Conservation (phyloP, 1,139 yeast genomes). For the Candida glucosophila region DNA sequence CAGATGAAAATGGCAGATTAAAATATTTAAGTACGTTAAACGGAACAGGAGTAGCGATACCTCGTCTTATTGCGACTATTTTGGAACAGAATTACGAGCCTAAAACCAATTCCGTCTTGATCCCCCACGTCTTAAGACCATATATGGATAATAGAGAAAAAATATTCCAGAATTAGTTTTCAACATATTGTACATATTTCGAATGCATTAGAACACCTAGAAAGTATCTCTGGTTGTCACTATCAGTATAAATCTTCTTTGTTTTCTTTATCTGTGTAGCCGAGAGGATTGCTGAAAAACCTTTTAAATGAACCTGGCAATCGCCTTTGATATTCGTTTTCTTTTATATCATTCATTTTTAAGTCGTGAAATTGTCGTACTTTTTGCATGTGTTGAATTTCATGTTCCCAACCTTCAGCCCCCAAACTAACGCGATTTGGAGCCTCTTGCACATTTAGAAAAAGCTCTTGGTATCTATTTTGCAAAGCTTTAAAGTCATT, state of each 20-base stretch:
- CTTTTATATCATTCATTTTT: not conserved
- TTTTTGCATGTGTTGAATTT: no score
- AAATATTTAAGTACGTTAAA: conserved; percentile 75
- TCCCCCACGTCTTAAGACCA: conserved; percentile 63
- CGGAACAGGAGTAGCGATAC: conserved; percentile 95
- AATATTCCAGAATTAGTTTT: conserved; percentile 13
- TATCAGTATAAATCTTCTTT: no score
- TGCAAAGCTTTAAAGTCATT: conserved; percentile 15
- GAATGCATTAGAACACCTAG: no score
- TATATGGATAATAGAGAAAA: conserved; percentile 54
- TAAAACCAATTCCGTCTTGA: conserved; percentile 37
- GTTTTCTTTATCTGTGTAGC: no score
- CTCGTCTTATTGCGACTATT: conserved; percentile 81
- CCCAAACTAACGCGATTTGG: no score
- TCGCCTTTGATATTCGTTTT: conserved; percentile 5
- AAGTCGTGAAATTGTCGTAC: conserved; percentile 1
- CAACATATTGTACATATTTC: not conserved
- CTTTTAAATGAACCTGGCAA: no score
- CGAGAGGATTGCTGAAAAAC: no score
- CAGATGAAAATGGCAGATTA: conserved; percentile 22
- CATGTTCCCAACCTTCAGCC: no score
- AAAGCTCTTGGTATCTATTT: conserved; percentile 15
- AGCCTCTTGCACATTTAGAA: conserved; percentile 4
- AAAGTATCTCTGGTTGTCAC: no score
- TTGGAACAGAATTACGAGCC: conserved; percentile 78